phyloP scores from a whole-genome alignment of 148 eudicot genomes.

The Chenopodium quinoa region DNA sequence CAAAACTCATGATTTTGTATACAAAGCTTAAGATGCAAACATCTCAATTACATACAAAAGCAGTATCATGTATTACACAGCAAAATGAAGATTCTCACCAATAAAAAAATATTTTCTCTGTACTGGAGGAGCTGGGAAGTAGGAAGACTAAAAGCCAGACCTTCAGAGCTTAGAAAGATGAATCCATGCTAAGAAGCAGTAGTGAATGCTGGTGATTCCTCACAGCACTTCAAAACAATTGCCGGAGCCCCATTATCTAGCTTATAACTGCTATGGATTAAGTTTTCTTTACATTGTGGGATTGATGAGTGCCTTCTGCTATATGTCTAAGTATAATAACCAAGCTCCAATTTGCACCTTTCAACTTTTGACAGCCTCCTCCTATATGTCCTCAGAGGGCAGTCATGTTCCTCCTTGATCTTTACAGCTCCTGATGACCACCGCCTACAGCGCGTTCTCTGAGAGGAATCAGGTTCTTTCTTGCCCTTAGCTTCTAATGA shows the following conservation, averaged over 20 bases:
- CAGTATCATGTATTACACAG: slow-evolving; percentile 9
- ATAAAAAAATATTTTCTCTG: neutral
- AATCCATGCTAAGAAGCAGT: slow-evolving; percentile 30
- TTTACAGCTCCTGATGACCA: slow-evolving; percentile 9
- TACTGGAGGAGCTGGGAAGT: slow-evolving; percentile 8
- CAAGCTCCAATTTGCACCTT: slow-evolving; percentile 42
- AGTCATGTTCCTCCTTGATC: neutral
- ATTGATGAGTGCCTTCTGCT: slow-evolving; percentile 21
- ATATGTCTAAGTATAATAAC: slow-evolving; percentile 20
- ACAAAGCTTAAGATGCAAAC: neutral
- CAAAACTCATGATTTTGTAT: neutral
- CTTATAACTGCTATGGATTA: slow-evolving; percentile 22
- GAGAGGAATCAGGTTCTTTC: slow-evolving; percentile 2
- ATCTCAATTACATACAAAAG: neutral
- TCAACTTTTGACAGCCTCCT: slow-evolving; percentile 23
- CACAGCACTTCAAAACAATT: slow-evolving; percentile 22
- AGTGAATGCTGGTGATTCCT: slow-evolving; percentile 24
- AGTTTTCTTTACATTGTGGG: slow-evolving; percentile 22
- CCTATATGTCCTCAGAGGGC: slow-evolving; percentile 16
- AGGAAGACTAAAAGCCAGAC: slow-evolving; percentile 3
- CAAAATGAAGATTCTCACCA: slow-evolving; percentile 17
- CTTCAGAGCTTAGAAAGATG: slow-evolving; percentile 6
- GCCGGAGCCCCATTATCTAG: slow-evolving; percentile 25
- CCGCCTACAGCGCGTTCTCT: slow-evolving; percentile 6
- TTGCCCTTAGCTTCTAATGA: slow-evolving; percentile 5